Base-by-base conservation (phyloP, 2,329 filamentous ascomycete species). In the Chaetothyriales sp. region DNA sequence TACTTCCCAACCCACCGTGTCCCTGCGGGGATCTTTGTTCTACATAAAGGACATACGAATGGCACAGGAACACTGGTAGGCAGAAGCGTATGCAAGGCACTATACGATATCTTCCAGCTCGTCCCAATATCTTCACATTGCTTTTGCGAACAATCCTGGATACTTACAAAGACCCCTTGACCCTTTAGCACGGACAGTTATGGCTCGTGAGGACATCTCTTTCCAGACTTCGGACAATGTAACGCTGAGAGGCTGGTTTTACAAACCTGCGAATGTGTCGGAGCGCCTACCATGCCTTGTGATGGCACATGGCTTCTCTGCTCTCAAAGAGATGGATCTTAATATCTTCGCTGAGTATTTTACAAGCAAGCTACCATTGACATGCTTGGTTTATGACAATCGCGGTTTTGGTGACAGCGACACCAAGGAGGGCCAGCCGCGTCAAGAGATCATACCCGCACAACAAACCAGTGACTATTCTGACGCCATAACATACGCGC, bases 401-500 rank as follows among this genome's bases (percentile, higher is more conserved):
- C 63, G 65, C 20, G 57, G 51, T 45, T 56, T 62, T 18, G 67
- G 67, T 10, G 54, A 55, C 25, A 67, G 65, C 54, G 66, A 65
- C 18, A 37, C 9, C 61, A 54, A 47, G 63, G 63, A 9, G 66
- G 67, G 67, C 18, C 40, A 53, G 20, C 67, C 67, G 3, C 61
- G 67, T 37, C 60, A 62, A 50, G 61, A 69, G 47, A 61, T 68
- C 37, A 58, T 67, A 44, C 65, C 66, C 2, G 37, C 55, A 28
- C 56, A 61, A 46, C 61, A 68, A 45, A 60, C 63, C 6, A 58
- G 60, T 18, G 69, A 72, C 60, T 64, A 63, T 47, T 64, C 59
- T 4, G 69, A 71, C 49, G 67, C 67, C 2, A 53, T 71, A 37
- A 68, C 63, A 7, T 70, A 63, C 52, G 56, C 68, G 2, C 37